Evolutionary conservation across 768 basidiomycete genomes (phyloP), one percentile per base, ranked within the genome.

Genomic region (Brasilioporus rufonigricans): DNA sequence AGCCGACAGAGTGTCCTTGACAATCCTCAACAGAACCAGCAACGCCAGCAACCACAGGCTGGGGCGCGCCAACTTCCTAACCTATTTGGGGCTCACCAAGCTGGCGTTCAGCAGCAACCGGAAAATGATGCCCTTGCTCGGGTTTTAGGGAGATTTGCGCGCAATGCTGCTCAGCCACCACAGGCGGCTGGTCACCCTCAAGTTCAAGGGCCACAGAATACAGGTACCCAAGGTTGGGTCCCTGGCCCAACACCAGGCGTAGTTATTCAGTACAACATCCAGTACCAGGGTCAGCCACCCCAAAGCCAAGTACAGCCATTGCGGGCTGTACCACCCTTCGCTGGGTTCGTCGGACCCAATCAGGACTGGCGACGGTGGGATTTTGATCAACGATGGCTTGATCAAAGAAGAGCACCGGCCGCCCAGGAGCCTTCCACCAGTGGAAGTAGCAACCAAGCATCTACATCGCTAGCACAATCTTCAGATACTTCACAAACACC

Each of bases 1-100:
- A 91, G 91, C 66, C 89, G 91, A 50, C 83, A 88, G 41, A 87
- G 84, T 39, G 91, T 93, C 5, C 73, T 92, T 24, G 89, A 91
- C 29, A 74, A 73, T 33, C 61, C 70, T 58, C 27, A 61, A 29
- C 67, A 73, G 44, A 63, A 65, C 39, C 76, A 71, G 41, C 72
- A 65, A 56, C 63, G 66, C 51, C 71, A 62, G 44, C 69, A 62
- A 35, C 62, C 61, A 44, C 73, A 67, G 46, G 68, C 55, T 46
- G 63, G 62, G 18, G 71, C 65, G 27, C 73, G 71, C 23, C 70
- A 68, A 14, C 71, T 61, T 52, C 56, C 67, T 62, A 61, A 72
- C 64, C 19, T 63, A 63, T 58, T 65, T 44, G 62, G 71, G 50
- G 54, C 60, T 29, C 70, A 63, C 52, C 61, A 57, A 8, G 66